Base-by-base conservation (phyloP, 2,329 filamentous ascomycete genomes). In the Tolypocladium guangdongense region DNA sequence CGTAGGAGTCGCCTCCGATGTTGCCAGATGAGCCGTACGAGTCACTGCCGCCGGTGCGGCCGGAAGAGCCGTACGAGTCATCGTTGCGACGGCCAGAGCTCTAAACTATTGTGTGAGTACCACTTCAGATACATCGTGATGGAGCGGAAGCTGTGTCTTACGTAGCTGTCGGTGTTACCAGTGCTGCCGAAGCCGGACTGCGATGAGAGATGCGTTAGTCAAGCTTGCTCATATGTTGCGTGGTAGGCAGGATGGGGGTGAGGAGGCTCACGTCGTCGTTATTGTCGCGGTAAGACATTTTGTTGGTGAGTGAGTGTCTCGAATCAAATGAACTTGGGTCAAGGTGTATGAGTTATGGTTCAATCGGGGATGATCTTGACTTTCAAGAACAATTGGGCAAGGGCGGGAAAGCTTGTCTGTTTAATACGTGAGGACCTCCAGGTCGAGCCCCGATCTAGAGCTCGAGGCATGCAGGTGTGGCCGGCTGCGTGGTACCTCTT, bases 271-370 rank as follows among this genome's bases (percentile, higher is more conserved):
- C 67, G 63, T 69, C 50, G 55, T 62, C 58, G 54, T 68, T 66
- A 69, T 74, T 69, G 57, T 69, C 64, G 62, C 68, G 66, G 70
- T 73, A 76, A 71, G 75, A 78, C 75, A 78, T 74, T 52, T 71
- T 50, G 43, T 27, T 35, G 41, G 16, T 37, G 45, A 49, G 24
- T 4, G 20, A 2, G n/a, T 7, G 27, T n/a, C 14, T 45, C 24
- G 11, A 11, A 11, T 27, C 12, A 24, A 24, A 16, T 3, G 39
- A 43, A 16, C 12, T 8, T 24, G 27, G 32, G 27, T 30, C 3
- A 10, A 10, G 27, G 27, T 30, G 27, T 32, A n/a, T 12, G 27
- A n/a, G 14, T 8, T 24, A 32, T 18, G 24, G 18, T 32, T 30
- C 24, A 46, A 32, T 8, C 4, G 4, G 4, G 14, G 22, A 45